Evolutionary conservation across 345 rosid species (phyloP).

Genomic region (Eutrema yunnanense): DNA sequence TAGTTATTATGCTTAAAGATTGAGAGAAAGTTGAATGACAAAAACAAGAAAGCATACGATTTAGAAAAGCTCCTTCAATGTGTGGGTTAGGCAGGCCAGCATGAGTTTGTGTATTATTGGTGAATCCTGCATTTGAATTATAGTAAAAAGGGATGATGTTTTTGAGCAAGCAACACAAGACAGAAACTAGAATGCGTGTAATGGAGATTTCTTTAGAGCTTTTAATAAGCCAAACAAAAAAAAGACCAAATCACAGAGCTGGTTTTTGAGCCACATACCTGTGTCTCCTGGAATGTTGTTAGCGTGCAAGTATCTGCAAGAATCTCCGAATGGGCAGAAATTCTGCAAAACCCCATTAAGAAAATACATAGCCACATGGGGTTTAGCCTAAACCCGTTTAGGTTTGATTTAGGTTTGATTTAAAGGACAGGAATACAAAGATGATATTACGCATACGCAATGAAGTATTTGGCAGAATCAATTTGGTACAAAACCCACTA

Average conservation of each 20-base stretch:
- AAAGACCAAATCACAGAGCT: neutral
- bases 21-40: neutral
- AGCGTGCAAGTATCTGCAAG: conserved; percentile 75
- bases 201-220: neutral
- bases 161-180: neutral
- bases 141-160: neutral
- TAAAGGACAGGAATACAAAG: neutral
- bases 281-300: conserved; percentile 17
- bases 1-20: neutral
- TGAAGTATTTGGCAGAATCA: neutral
- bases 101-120: conserved; percentile 1
- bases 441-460: neutral
- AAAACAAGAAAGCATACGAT: conserved; percentile 2
- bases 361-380: neutral
- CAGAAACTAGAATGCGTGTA: neutral
- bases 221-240: neutral
- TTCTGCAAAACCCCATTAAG: conserved; percentile 37
- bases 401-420: neutral
- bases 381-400: neutral
- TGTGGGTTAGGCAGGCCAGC: conserved; percentile 6
- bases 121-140: conserved; percentile 18
- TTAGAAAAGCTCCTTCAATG: neutral
- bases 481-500: neutral
- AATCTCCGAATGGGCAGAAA: conserved; percentile 73
- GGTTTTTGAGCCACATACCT: neutral